Evolutionary conservation across 768 basidiomycete genomes (phyloP), one percentile per base, ranked within the genome.

Genomic region (Kwoniella mangroviensis): DNA sequence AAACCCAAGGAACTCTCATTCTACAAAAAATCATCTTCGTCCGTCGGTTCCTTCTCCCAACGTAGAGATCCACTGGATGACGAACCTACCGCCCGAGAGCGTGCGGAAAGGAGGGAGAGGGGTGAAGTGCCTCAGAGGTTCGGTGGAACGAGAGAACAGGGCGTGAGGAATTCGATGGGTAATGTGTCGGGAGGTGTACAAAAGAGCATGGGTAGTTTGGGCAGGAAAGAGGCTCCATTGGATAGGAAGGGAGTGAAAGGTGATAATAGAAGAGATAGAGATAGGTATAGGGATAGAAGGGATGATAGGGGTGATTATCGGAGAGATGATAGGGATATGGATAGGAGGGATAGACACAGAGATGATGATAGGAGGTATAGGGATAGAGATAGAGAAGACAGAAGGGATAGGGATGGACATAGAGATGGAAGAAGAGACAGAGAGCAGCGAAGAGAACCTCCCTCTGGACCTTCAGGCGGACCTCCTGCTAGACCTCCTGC

Each of bases 1-100:
- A 71, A 73, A 43, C 78, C 81, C 12, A 80, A 79, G 68, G 79
- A 83, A 62, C 73, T 84, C 49, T 82, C 82, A 21, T 79, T 84
- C 61, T 84, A 84, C 76, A 84, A 84, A 68, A 79, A 79, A 49
- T 75, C 78, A 3, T 56, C 71, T 3, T 67, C 73, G 10, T 68
- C 73, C 40, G n/a, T 72, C 5, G 75, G 75, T n/a, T 81, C 79
- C 6, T 70, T 79, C 55, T 75, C 78, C 17, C 65, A 56, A 3
- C 67, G 75, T 19, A 45, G 80, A 65, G 79, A 82, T 75, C 79
- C 79, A 43, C 69, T 80, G 21, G 76, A 82, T 63, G 67, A 73
- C 56, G 42, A 76, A 43, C 71, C 76, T 54, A 52, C 71, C 26
- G 72, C 74, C 13, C 63, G 73, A 67, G 74, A 73, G 65, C 62